Evolutionary conservation across 345 rosid genomes (phyloP).

Genomic region (Dimocarpus longan): DNA sequence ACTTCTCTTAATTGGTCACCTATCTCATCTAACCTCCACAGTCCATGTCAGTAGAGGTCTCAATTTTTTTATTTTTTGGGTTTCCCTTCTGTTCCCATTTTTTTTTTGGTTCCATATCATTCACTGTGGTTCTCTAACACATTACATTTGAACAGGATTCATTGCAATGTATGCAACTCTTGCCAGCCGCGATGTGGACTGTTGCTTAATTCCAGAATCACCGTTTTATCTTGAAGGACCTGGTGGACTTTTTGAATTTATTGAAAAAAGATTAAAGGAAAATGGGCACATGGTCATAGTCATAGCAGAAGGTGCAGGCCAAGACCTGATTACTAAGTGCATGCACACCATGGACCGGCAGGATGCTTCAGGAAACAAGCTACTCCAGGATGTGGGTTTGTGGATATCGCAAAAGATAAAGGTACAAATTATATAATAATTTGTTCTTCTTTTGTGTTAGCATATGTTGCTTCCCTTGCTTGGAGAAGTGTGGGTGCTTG

Average conservation of each 20-base stretch:
- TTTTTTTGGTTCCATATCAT: not conserved
- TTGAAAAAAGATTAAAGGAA: constrained; percentile 50
- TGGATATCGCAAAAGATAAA: constrained; percentile 58
- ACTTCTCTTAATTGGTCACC: not conserved
- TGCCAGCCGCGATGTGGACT: constrained; percentile 68
- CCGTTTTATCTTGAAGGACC: constrained; percentile 69
- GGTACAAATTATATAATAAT: constrained; percentile 26
- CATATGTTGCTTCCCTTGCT: no score
- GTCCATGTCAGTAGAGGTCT: not conserved
- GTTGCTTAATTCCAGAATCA: constrained; percentile 66
- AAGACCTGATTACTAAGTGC: constrained; percentile 49
- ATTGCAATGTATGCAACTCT: constrained; percentile 70
- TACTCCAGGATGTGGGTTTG: constrained; percentile 51
- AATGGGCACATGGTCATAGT: constrained; percentile 65
- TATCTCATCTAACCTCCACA: not conserved
- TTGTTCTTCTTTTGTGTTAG: not conserved
- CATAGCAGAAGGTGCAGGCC: constrained; percentile 75
- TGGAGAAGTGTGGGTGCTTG: no score
- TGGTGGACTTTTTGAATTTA: constrained; percentile 57
- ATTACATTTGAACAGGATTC: constrained; percentile 39
- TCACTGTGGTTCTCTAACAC: not conserved
- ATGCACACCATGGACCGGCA: constrained; percentile 21
- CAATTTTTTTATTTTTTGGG: not conserved
- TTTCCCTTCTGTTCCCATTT: not conserved
- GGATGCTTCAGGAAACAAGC: constrained; percentile 64